Evolutionary conservation across 2,329 filamentous ascomycete species (phyloP), one percentile per base, ranked within the genome.

Genomic region (Blastomyces parvus): DNA sequence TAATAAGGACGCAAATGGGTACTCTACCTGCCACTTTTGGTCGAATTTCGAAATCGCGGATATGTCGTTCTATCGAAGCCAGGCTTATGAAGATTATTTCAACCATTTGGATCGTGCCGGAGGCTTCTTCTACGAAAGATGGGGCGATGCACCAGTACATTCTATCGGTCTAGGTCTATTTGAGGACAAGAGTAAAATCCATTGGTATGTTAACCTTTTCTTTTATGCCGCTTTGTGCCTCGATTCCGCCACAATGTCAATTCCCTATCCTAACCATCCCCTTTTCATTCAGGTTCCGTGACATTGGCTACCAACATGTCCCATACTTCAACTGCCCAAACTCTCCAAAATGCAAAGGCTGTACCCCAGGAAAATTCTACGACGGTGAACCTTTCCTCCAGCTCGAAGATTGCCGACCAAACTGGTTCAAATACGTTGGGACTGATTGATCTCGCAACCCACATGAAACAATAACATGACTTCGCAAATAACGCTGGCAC

Each of bases 321-420:
- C 94, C 94, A 56, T 99, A 96, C 80, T 96, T 96, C 83, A 99
- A 99, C 80, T 99, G 94, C 74, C 94, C 94, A 66, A 97, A 96
- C 78, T 96, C 89, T 61, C 89, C 90, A 59, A 97, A 97, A 77
- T 97, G 93, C 75, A 88, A 84, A 68, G 90, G 90, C 68, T 97
- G 93, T 74, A 83, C 87, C n/a, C 85, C 90, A 0, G 94, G 93
- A 59, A 85, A 88, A 64, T 89, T 97, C 71, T 97, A 91, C 33
- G 91, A 95, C 68, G 94, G 94, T 66, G 92, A 91, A 71, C 80
- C 86, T 38, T 96, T 86, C 82, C 80, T 99, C 56, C 85, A 91
- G 70, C 87, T 88, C 72, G 94, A 99, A 75, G 94, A 99, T 76
- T 99, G 94, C 77, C 83, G 94, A 65, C 90, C 93, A 22, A 92